Evolutionary conservation across 164 flowering plant species (phyloP).

Genomic region (Amborella trichopoda): DNA sequence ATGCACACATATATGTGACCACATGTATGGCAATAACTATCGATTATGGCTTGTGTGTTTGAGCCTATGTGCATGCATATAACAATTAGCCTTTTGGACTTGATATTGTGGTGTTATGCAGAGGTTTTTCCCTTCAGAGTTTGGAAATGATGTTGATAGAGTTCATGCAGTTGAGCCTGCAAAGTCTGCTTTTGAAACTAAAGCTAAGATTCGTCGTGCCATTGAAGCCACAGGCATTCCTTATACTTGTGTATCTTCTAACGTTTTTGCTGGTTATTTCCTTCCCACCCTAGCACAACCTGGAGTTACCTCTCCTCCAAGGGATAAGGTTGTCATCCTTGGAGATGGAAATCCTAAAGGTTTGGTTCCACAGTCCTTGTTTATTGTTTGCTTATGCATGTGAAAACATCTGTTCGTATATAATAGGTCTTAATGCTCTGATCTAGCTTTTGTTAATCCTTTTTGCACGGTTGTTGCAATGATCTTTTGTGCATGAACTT

Average conservation of each 20-base stretch:
- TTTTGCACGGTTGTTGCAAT: no score
- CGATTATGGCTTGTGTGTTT: no score
- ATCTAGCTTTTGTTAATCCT: no score
- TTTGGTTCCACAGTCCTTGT: no score
- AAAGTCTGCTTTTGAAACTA: constrained; percentile 23
- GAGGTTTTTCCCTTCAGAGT: constrained; percentile 63
- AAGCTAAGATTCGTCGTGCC: constrained; percentile 30
- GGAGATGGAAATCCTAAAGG: constrained; percentile 53
- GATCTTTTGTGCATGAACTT: no score
- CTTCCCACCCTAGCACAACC: constrained; percentile 32
- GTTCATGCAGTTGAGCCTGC: constrained; percentile 48
- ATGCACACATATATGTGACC: no score
- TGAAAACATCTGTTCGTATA: no score
- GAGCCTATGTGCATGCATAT: no score
- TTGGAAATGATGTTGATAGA: constrained; percentile 50
- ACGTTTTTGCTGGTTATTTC: constrained; percentile 38
- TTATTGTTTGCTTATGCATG: no score
- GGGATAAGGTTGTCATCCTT: constrained; percentile 36
- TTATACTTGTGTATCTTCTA: constrained; percentile 31
- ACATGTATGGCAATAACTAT: no score
- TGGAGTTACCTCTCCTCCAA: constrained; percentile 37
- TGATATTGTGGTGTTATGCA: constrained; percentile 9
- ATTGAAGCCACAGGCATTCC: constrained; percentile 49
- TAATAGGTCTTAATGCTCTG: no score
- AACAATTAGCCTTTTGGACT: no score